phyloP scores from a whole-genome alignment of 164 flowering plant species.

The Piper longum region DNA sequence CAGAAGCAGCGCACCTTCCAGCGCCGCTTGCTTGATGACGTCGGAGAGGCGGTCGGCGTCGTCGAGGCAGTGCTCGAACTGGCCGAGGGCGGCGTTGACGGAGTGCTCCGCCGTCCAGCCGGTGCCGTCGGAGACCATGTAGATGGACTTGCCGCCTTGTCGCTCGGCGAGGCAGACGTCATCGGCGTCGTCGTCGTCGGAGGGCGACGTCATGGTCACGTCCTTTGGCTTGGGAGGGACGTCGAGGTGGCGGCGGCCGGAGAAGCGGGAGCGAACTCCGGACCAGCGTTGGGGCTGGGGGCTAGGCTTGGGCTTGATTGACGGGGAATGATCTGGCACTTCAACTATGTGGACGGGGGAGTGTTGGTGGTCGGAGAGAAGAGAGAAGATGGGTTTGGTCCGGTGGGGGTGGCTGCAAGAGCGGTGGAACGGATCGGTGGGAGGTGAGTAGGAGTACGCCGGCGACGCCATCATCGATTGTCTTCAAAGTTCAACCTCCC shows the following conservation, averaged over 20 bases:
- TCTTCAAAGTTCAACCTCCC: too few species aligned
- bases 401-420: too few species aligned
- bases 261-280: slow-evolving; percentile 57
- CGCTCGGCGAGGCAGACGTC: slow-evolving; percentile 3
- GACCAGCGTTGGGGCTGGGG: slow-evolving; percentile 71
- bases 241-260: slow-evolving; percentile 43
- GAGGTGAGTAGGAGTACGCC: too few species aligned
- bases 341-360: slow-evolving; percentile 1
- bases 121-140: slow-evolving; percentile 90
- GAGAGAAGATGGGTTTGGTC: background rate
- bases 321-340: slow-evolving; percentile 12
- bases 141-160: slow-evolving; percentile 38
- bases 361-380: background rate
- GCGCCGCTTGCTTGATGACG: slow-evolving; percentile 77
- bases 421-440: too few species aligned
- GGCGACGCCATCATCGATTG: too few species aligned
- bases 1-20: slow-evolving; percentile 66
- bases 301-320: slow-evolving; percentile 29
- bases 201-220: slow-evolving; percentile 4
- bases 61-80: slow-evolving; percentile 80
- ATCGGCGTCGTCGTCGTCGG: slow-evolving; percentile 7
- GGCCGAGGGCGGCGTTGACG: slow-evolving; percentile 83
- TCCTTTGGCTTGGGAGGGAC: background rate
- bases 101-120: slow-evolving; percentile 94
- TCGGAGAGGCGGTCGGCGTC: slow-evolving; percentile 55